A percentile compares a stretch with the other conserved stretches of the same genome.
Evolutionary conservation across 225 moss, liverwort and hornwort species (phyloP).

Genomic region (Thuidium tamariscinum): DNA sequence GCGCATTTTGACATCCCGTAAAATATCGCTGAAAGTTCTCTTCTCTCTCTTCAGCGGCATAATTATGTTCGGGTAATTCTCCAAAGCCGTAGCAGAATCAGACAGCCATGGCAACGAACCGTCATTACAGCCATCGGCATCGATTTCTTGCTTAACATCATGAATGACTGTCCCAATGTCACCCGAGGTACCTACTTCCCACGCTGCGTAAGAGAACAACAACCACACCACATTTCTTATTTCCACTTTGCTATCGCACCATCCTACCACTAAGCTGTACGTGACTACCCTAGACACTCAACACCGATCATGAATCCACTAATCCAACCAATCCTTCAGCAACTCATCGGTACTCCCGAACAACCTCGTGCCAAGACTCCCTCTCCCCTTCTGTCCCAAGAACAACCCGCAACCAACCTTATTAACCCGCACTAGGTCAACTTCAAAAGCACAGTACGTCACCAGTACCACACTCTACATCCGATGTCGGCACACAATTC

Average conservation of each 20-base stretch:
- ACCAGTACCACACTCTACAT: background rate
- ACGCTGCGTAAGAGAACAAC: background rate
- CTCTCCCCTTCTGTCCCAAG: background rate
- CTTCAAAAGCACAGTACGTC: background rate
- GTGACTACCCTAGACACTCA: background rate
- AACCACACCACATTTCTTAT: background rate
- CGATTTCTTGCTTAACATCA: background rate
- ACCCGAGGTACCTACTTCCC: background rate
- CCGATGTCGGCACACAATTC: too few species aligned
- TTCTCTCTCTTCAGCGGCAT: background rate
- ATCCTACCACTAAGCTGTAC: background rate
- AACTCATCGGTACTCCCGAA: background rate
- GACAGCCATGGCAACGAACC: background rate
- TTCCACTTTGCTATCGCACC: background rate
- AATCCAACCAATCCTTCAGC: background rate
- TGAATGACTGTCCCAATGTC: background rate
- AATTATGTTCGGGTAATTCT: background rate
- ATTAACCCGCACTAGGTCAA: background rate
- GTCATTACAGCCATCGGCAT: background rate
- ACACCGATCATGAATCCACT: background rate
- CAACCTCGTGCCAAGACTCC: background rate
- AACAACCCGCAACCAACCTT: background rate
- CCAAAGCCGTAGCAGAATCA: background rate
- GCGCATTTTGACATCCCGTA: constrained; percentile 9
- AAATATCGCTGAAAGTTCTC: background rate